Percentiles rank a stretch among this genome's conserved stretches.
Evolutionary conservation across 805 yeast species (phyloP).

Genomic region (Candida railenensis): DNA sequence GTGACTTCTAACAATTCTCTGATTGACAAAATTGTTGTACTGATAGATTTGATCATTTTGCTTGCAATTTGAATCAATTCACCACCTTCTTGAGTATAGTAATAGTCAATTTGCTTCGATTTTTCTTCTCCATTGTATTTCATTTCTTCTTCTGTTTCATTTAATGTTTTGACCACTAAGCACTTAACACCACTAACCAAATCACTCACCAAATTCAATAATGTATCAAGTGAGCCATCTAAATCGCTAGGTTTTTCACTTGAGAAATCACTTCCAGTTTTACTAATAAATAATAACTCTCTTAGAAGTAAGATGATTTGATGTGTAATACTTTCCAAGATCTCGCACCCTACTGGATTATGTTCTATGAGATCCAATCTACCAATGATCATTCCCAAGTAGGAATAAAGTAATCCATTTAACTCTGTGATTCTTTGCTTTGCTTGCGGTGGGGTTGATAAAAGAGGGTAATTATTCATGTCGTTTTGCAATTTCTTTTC

Average conservation of each 20-base stretch:
- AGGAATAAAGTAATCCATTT: constrained; percentile 55
- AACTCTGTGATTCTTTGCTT: constrained; percentile 63
- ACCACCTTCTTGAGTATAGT: constrained; percentile 67
- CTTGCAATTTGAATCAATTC: constrained; percentile 59
- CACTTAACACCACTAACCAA: constrained; percentile 63
- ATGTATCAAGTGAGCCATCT: constrained; percentile 52
- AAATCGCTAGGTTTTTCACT: constrained; percentile 40
- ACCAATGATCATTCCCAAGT: constrained; percentile 70
- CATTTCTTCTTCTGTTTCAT: constrained; percentile 37
- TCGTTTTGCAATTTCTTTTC: constrained; percentile 34
- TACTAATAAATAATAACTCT: constrained; percentile 62
- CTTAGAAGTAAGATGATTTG: constrained; percentile 64
- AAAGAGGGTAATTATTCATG: constrained; percentile 43
- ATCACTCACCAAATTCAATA: constrained; percentile 61
- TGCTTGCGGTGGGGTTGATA: constrained; percentile 59
- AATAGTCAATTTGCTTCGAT: constrained; percentile 33
- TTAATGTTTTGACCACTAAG: constrained; percentile 55
- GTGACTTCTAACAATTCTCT: constrained; percentile 50
- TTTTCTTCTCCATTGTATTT: constrained; percentile 14
- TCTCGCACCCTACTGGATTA: constrained; percentile 66
- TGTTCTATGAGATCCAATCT: constrained; percentile 75
- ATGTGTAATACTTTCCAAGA: constrained; percentile 63
- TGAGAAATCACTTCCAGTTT: constrained; percentile 43
- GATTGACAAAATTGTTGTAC: constrained; percentile 50
- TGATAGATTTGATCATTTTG: constrained; percentile 55